A percentile compares a stretch with the other conserved stretches of the same genome.
Conservation (phyloP, 1,284 basidiomycete genomes). For the Naganishia sp. region DNA sequence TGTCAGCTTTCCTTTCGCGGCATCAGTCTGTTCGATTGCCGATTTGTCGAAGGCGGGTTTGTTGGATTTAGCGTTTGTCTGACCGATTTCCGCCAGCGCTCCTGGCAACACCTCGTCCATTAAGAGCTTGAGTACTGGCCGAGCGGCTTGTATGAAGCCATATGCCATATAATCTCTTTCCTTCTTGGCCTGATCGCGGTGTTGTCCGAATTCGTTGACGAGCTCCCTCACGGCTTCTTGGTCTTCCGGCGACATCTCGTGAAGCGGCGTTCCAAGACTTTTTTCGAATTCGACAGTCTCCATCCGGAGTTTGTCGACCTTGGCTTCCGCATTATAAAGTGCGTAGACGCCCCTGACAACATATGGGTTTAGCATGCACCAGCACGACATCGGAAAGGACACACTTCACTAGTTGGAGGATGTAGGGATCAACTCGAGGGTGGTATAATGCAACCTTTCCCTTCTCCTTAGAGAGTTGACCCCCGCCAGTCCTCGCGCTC, state of each 20-base stretch:
- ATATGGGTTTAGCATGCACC: background rate
- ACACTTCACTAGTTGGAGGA: slow-evolving; percentile 22
- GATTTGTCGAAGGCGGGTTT: too few species aligned
- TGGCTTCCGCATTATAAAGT: slow-evolving; percentile 25
- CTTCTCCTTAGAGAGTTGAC: slow-evolving; percentile 17
- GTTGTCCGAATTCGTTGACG: slow-evolving; percentile 18
- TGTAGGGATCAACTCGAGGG: slow-evolving; percentile 18
- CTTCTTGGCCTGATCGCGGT: slow-evolving; percentile 14
- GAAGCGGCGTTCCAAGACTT: background rate
- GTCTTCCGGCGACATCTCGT: slow-evolving; percentile 14
- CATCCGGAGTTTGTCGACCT: slow-evolving; percentile 14
- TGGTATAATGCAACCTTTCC: slow-evolving; percentile 5
- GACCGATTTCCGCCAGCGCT: background rate
- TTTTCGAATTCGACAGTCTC: slow-evolving; percentile 19
- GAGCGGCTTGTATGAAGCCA: background rate
- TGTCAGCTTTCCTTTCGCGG: too few species aligned
- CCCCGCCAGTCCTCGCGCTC: slow-evolving; percentile 2
- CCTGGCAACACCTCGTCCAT: slow-evolving; percentile 6
- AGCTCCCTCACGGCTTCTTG: slow-evolving; percentile 1
- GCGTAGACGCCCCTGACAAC: slow-evolving; percentile 5
- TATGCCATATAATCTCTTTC: slow-evolving; percentile 5
- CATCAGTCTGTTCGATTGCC: too few species aligned
- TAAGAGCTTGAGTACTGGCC: background rate
- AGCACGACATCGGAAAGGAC: background rate
- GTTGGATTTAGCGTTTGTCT: background rate